These are phyloP conservation scores for Colletotrichum cuscutae DNA, from an alignment of 2,329 filamentous ascomycete genomes.

Conservation along the genomic window DNA sequence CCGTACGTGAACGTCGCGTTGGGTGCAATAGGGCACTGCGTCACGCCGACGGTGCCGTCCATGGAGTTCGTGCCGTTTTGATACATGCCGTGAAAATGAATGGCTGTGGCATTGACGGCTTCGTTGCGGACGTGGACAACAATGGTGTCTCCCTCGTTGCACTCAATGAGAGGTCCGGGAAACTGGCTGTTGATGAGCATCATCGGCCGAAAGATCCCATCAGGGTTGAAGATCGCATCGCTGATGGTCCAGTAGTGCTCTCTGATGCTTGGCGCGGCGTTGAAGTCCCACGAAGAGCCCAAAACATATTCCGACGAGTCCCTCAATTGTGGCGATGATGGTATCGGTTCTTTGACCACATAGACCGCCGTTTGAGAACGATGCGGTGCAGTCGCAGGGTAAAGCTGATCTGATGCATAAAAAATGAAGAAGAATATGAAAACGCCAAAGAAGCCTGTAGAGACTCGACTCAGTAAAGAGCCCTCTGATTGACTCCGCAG, in stretches of 20 bases:
- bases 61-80: slow-evolving; percentile 80
- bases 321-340: slow-evolving; percentile 40
- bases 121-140: slow-evolving; percentile 76
- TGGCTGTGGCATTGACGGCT: slow-evolving; percentile 71
- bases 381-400: neutral
- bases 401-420: neutral
- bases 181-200: slow-evolving; percentile 81
- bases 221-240: slow-evolving; percentile 68
- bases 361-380: neutral
- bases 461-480: neutral
- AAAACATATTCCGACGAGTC: slow-evolving; percentile 65
- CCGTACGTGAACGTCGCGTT: slow-evolving; percentile 72
- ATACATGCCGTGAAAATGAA: slow-evolving; percentile 84
- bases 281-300: slow-evolving; percentile 64
- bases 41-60: slow-evolving; percentile 77
- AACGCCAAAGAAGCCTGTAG: neutral
- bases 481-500: neutral
- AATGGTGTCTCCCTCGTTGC: slow-evolving; percentile 78
- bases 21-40: slow-evolving; percentile 74
- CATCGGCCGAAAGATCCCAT: slow-evolving; percentile 67
- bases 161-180: slow-evolving; percentile 77
- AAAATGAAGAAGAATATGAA: slow-evolving; percentile 12
- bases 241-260: slow-evolving; percentile 70
- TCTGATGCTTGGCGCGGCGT: slow-evolving; percentile 59
- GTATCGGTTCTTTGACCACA: neutral